Evolutionary conservation across 345 rosid genomes (phyloP), one percentile per base, ranked within the genome.

Genomic region (Toxicodendron radicans): DNA sequence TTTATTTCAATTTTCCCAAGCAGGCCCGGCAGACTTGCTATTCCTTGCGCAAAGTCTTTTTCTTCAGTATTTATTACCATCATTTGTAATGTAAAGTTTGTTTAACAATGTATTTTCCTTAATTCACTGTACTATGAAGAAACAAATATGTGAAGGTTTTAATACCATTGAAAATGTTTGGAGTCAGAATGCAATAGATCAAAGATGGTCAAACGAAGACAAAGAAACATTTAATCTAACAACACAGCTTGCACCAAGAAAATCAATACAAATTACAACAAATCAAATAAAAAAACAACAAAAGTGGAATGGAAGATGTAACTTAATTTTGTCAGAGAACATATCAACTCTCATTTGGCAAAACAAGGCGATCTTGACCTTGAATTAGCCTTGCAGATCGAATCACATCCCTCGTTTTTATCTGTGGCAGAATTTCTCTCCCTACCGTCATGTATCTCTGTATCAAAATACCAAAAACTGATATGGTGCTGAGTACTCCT

Each of bases 401-500:
- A 74, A 95, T 92, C 53, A 90, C 54, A 75, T 91, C 97, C 72
- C 95, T 94, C 0, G 91, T 86, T 84, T 86, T 91, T 76, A 95
- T 88, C 89, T 95, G 94, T 11, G 90, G 82, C 71, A 95, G 88
- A 72, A 91, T 71, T 5, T 91, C 97, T 86, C 85, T 88, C 64
- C 97, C 97, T 30, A 78, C 61, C 14, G 93, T 90, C 54, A 89
- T 81, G 67, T 92, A 95, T 56, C 97, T 27, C 2, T 27, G 30
- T 27, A 27, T 27, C 30, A 27, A 27, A 27, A 27, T 27, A 27
- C 2, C 90, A 95, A 92, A 79, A 91, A 95, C 46, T 95, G 97
- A 81, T 85, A 87, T 4, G 99, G 96, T 10, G 99, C 87, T 7
- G 97, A 95, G 85, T 88, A 95, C 10, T 95, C 99, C 5, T 92